phyloP scores from a whole-genome alignment of 73 alveolate genomes.

The Tetrahymena elliotti region DNA sequence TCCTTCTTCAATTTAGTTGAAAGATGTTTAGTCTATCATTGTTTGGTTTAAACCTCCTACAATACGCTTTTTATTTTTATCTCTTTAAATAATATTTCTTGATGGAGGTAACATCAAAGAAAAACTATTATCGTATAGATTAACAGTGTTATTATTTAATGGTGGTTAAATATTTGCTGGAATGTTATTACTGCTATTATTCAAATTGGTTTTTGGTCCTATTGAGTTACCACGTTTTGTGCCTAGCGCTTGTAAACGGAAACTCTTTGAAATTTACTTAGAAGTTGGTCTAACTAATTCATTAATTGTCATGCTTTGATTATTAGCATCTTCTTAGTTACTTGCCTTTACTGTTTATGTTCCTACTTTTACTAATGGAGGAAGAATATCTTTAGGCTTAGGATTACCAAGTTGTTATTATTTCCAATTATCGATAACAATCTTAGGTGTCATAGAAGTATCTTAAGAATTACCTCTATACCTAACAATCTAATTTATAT shows the following conservation, averaged over 20 bases:
- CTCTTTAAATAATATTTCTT: neutral
- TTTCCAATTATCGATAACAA: neutral
- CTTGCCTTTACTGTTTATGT: neutral
- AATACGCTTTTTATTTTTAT: neutral
- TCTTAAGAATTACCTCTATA: neutral
- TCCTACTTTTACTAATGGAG: neutral
- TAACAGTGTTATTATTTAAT: neutral
- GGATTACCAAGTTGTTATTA: neutral
- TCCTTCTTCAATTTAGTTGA: neutral
- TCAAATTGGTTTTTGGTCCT: neutral
- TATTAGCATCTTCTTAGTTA: neutral
- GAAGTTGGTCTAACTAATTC: neutral
- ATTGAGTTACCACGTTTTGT: neutral
- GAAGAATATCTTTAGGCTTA: neutral
- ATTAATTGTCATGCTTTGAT: neutral
- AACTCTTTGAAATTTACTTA: neutral
- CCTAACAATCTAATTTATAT: neutral
- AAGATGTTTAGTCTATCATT: neutral
- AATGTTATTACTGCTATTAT: neutral
- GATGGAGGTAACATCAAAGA: neutral
- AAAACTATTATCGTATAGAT: neutral
- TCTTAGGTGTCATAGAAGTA: neutral
- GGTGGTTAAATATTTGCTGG: neutral
- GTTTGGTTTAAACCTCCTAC: neutral
- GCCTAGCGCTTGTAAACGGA: neutral